These are phyloP conservation scores for Trypanosomatidae sp. DNA, from an alignment of 208 protist genomes.

Conservation along the genomic window DNA sequence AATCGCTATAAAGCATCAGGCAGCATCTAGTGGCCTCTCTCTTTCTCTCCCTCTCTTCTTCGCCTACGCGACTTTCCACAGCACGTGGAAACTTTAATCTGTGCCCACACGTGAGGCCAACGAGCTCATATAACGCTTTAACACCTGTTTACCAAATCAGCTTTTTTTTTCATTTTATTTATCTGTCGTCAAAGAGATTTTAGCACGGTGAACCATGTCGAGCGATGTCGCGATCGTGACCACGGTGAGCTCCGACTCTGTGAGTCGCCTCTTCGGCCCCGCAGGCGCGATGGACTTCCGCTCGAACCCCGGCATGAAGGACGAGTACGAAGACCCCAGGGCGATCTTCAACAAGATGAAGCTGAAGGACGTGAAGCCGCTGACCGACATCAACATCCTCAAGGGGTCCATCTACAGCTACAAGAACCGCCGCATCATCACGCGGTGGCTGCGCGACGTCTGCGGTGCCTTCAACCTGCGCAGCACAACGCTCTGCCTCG, in stretches of 20 bases:
- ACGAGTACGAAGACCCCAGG: slow-evolving; percentile 48
- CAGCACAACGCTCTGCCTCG: slow-evolving; percentile 74
- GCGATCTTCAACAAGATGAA: slow-evolving; percentile 78
- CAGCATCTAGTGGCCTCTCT: no score
- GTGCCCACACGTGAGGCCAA: no score
- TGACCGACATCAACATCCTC: slow-evolving; percentile 63
- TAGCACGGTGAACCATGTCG: no score
- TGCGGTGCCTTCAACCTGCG: slow-evolving; percentile 75
- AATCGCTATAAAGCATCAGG: no score
- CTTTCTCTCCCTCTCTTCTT: no score
- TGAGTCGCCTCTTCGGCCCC: slow-evolving; percentile 58
- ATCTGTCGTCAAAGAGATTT: no score
- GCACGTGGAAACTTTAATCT: no score
- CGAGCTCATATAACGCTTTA: no score
- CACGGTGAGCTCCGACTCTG: slow-evolving; percentile 68
- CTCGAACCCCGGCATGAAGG: slow-evolving; percentile 54
- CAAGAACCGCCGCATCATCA: slow-evolving; percentile 85
- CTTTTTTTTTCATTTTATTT: no score
- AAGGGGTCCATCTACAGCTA: slow-evolving; percentile 80
- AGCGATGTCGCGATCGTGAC: slow-evolving; percentile 45
- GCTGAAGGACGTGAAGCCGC: slow-evolving; percentile 54
- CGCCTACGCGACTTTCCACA: no score
- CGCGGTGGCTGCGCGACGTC: slow-evolving; percentile 80
- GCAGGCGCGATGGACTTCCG: slow-evolving; percentile 73
- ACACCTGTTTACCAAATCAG: no score